These are phyloP conservation scores for Teunomyces funiuensis DNA, from an alignment of 805 yeast genomes.

Conservation along the genomic window DNA sequence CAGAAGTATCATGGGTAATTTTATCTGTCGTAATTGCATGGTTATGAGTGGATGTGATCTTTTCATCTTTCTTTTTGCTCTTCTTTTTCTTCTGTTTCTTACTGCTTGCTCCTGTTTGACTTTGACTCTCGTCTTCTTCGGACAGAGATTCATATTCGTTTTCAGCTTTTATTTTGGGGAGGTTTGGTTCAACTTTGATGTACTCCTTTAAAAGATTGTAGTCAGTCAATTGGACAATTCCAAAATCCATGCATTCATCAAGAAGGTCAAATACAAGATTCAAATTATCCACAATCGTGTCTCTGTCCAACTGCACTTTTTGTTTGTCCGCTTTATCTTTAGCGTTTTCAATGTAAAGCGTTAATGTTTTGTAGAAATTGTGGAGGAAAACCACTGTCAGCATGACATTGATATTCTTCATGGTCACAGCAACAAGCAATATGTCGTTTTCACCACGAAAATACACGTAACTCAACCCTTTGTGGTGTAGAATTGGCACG, in stretches of 20 bases:
- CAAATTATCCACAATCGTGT: constrained; percentile 67
- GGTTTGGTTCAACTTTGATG: constrained; percentile 54
- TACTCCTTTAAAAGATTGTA: constrained; percentile 75
- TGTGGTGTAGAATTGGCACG: constrained; percentile 44
- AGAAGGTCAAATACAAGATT: constrained; percentile 76
- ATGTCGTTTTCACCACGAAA: constrained; percentile 47
- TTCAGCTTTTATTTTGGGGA: constrained; percentile 17
- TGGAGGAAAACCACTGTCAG: constrained; percentile 56
- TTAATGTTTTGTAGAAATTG: constrained; percentile 29
- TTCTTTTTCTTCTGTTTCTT: constrained; percentile 12
- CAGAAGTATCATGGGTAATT: constrained; percentile 19
- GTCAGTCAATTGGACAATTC: constrained; percentile 83
- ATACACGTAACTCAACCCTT: constrained; percentile 58
- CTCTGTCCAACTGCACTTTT: constrained; percentile 38
- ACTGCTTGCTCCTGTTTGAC: constrained; percentile 9
- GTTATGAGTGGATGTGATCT: constrained; percentile 39
- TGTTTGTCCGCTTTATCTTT: not conserved
- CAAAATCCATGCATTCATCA: constrained; percentile 89
- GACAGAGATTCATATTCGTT: constrained; percentile 12
- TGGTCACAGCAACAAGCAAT: constrained; percentile 40
- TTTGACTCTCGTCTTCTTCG: constrained; percentile 5
- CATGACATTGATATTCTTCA: constrained; percentile 56
- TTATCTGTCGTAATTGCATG: constrained; percentile 36
- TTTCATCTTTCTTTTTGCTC: constrained; percentile 9
- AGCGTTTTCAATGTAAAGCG: constrained; percentile 23